Conservation (phyloP, 768 basidiomycete genomes). For the Podaxis sp. region DNA sequence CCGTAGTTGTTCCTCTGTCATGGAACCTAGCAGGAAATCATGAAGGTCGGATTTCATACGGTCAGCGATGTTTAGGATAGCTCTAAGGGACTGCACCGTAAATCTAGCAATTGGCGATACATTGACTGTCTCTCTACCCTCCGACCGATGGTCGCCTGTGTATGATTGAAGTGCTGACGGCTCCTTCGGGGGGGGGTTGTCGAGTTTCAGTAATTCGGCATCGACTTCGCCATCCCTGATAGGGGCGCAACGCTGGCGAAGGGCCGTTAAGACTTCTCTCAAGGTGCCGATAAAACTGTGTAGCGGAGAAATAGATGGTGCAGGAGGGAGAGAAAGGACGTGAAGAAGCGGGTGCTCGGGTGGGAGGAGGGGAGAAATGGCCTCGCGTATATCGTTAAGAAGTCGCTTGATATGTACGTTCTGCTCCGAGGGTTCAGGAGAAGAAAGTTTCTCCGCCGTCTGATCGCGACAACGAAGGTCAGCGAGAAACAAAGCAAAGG, state of each 20-base stretch:
- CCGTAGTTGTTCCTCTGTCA: conserved; percentile 62
- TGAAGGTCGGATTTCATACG: conserved; percentile 72
- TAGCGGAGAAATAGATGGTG: conserved; percentile 70
- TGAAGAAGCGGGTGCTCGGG: conserved; percentile 47
- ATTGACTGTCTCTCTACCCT: neutral
- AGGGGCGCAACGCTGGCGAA: conserved; percentile 68
- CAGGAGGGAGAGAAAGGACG: conserved; percentile 54
- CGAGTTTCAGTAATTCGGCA: conserved; percentile 28
- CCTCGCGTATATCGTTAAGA: conserved; percentile 51
- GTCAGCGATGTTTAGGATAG: conserved; percentile 52
- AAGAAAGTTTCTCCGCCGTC: conserved; percentile 58
- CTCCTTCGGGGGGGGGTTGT: conserved; percentile 7
- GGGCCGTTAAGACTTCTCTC: conserved; percentile 48
- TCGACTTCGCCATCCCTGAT: conserved; percentile 58
- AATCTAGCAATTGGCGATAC: conserved; percentile 41
- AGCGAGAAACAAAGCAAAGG: conserved; percentile 3
- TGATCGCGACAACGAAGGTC: conserved; percentile 24
- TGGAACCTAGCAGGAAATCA: conserved; percentile 60
- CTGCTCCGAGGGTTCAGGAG: conserved; percentile 57
- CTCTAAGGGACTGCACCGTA: conserved; percentile 46
- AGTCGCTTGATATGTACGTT: conserved; percentile 57
- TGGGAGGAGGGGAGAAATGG: conserved; percentile 60
- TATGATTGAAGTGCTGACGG: neutral
- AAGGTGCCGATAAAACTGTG: conserved; percentile 55
- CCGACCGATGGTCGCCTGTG: neutral